Base-by-base conservation (phyloP, 108 stramenopile species). In the Ochromonas danica region DNA sequence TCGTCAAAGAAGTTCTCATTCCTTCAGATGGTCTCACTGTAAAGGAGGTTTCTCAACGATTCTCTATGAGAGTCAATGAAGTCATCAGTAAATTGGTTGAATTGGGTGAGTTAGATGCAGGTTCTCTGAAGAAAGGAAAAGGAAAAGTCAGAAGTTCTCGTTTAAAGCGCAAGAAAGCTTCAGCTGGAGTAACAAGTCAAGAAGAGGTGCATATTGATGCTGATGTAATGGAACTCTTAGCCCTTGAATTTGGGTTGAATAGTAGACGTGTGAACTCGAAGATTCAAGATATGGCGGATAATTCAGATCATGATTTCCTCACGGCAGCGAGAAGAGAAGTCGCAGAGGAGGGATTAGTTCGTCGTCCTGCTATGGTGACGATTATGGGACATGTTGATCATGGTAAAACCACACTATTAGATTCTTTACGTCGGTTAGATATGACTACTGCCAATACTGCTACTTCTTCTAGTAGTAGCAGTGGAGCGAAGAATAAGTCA, bases 381-480 rank as follows among this genome's bases (percentile, higher is more conserved):
- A 95, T 99, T 72, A 89, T 96, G 87, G 99, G 97, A 65, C 99
- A 99, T 82, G 99, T 98, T 27, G 97, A 98, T 85, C 98, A 98
- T 83, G 98, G 99, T 42, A 99, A 99, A 86, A 99, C 99, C 1
- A 67, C 99, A 0, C 85, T 99, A 61, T 92, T 97, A 41, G 99
- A 99, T 81, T 88, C 87, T 61, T 89, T 99, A 65, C 89, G 97
- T 30, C 45, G n/a, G n/a, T n/a, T n/a, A n/a, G n/a, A n/a, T n/a
- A n/a, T n/a, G n/a, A n/a, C n/a, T n/a, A n/a, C n/a, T n/a, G n/a
- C n/a, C n/a, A n/a, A n/a, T n/a, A n/a, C n/a, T n/a, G 40, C 62
- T 35, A 42, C 93, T 22, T 10, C 51, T 22, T 10, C 51, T 10
- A 10, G 17, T 10, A 10, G 17, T 10, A 57, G 22, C 17, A 10